Conservation (phyloP, 1,139 yeast species). For the Hansenula sp. region DNA sequence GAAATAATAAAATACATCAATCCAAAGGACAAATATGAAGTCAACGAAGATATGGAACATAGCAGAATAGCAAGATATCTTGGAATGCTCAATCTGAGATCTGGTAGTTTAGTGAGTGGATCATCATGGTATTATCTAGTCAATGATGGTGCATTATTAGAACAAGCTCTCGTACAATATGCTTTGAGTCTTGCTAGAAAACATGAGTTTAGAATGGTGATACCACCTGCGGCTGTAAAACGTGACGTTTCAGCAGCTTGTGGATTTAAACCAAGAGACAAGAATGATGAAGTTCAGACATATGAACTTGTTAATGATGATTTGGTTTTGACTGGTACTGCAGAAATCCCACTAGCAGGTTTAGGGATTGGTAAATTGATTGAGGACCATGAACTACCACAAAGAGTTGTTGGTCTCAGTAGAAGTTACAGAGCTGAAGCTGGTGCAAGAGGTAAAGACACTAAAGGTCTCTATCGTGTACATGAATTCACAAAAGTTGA, state of each 20-base stretch:
- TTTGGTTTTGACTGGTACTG: conserved; percentile 84
- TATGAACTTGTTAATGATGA: conserved; percentile 53
- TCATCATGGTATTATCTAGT: conserved; percentile 83
- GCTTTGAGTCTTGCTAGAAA: conserved; percentile 62
- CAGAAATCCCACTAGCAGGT: conserved; percentile 93
- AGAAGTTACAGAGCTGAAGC: conserved; percentile 95
- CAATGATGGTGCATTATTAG: conserved; percentile 85
- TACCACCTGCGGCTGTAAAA: conserved; percentile 86
- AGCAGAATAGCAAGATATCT: conserved; percentile 57
- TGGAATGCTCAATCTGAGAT: conserved; percentile 61
- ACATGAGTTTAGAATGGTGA: conserved; percentile 63
- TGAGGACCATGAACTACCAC: conserved; percentile 38
- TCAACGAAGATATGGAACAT: conserved; percentile 34
- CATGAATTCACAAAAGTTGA: conserved; percentile 99
- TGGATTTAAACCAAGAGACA: conserved; percentile 94
- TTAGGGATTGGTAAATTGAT: conserved; percentile 43
- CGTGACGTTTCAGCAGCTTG: conserved; percentile 79
- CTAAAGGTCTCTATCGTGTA: conserved; percentile 88
- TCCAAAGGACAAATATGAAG: conserved; percentile 23
- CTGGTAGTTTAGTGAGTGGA: conserved; percentile 77
- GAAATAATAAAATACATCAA: conserved; percentile 49
- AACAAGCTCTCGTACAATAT: conserved; percentile 84
- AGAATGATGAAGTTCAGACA: conserved; percentile 81
- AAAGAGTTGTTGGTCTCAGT: conserved; percentile 73
- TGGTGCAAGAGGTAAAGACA: conserved; percentile 92